phyloP scores from a whole-genome alignment of 495 filamentous ascomycete species.

The Penicillium turbatum region DNA sequence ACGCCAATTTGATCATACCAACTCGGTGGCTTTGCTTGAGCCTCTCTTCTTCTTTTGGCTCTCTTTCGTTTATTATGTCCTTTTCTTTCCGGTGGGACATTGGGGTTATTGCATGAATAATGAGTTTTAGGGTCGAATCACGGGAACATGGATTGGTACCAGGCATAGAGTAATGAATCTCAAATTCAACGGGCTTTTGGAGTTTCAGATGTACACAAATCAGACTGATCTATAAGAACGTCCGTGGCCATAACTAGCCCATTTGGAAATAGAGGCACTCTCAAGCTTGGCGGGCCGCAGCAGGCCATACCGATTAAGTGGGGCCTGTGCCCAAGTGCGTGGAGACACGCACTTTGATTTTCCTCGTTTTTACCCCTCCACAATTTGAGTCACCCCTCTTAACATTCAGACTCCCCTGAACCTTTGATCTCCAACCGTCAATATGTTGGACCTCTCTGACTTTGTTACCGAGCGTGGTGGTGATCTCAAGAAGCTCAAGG shows the following conservation, averaged over 20 bases:
- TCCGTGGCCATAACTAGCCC: slow-evolving; percentile 6
- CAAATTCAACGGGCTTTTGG: neutral
- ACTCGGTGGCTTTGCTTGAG: neutral
- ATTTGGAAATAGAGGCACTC: neutral
- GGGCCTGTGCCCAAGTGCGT: slow-evolving; percentile 10
- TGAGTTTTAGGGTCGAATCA: slow-evolving; percentile 16
- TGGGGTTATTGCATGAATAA: slow-evolving; percentile 17
- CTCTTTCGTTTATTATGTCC: slow-evolving; percentile 8
- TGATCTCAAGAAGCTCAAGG: slow-evolving; percentile 80
- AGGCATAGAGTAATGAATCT: slow-evolving; percentile 30
- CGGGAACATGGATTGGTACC: slow-evolving; percentile 17
- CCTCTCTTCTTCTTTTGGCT: neutral
- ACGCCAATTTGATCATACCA: neutral
- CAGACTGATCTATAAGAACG: neutral
- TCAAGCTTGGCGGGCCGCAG: neutral
- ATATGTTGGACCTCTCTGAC: slow-evolving; percentile 75
- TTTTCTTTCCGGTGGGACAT: slow-evolving; percentile 7
- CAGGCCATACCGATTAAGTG: slow-evolving; percentile 18
- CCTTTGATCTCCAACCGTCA: slow-evolving; percentile 11
- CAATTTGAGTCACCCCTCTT: slow-evolving; percentile 13
- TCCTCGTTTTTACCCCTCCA: slow-evolving; percentile 27
- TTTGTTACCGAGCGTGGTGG: slow-evolving; percentile 86
- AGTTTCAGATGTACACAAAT: neutral
- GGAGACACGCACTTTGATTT: slow-evolving; percentile 16
- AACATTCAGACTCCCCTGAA: slow-evolving; percentile 10